A percentile compares a stretch with the other conserved stretches of the same genome.
These are phyloP conservation scores for Linanthus parryae DNA, from an alignment of 148 eudicot genomes.

Conservation along the genomic window DNA sequence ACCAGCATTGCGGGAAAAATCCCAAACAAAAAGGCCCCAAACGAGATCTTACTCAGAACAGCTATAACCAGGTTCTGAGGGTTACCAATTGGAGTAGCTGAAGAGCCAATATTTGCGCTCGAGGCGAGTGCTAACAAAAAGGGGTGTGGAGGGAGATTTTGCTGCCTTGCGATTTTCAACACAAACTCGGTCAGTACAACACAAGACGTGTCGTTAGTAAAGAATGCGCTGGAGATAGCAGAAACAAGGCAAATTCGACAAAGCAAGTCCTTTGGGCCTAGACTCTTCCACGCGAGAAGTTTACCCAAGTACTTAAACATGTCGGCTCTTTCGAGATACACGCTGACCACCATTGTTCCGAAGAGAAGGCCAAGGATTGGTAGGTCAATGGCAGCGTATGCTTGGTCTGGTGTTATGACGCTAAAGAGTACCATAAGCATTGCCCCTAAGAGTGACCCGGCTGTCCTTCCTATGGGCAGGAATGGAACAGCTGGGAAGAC, in stretches of 20 bases:
- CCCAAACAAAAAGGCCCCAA: slow-evolving; percentile 13
- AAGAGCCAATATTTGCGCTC: slow-evolving; percentile 88
- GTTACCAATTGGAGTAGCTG: slow-evolving; percentile 44
- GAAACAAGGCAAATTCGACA: slow-evolving; percentile 71
- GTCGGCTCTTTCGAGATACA: slow-evolving; percentile 88
- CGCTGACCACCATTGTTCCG: slow-evolving; percentile 96
- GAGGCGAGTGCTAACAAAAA: slow-evolving; percentile 82
- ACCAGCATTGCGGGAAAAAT: slow-evolving; percentile 21
- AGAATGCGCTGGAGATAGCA: slow-evolving; percentile 80
- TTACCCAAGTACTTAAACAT: slow-evolving; percentile 85
- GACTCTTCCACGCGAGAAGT: slow-evolving; percentile 58
- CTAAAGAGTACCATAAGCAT: slow-evolving; percentile 80
- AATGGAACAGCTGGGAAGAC: slow-evolving; percentile 86
- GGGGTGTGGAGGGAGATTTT: slow-evolving; percentile 86
- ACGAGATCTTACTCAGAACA: slow-evolving; percentile 10
- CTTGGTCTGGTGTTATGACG: slow-evolving; percentile 71
- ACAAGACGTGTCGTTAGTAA: slow-evolving; percentile 84
- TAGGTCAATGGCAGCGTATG: slow-evolving; percentile 86
- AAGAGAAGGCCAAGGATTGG: slow-evolving; percentile 41
- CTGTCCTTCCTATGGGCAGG: slow-evolving; percentile 77
- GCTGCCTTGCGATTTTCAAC: slow-evolving; percentile 68
- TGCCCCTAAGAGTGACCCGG: slow-evolving; percentile 87
- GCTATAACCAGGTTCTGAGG: slow-evolving; percentile 24
- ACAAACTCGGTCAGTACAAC: slow-evolving; percentile 90
- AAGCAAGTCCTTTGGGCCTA: slow-evolving; percentile 76